A percentile compares a stretch with the other conserved stretches of the same genome.
Conservation (phyloP, 2,329 filamentous ascomycete species). For the Aspergillus thermomutatus region DNA sequence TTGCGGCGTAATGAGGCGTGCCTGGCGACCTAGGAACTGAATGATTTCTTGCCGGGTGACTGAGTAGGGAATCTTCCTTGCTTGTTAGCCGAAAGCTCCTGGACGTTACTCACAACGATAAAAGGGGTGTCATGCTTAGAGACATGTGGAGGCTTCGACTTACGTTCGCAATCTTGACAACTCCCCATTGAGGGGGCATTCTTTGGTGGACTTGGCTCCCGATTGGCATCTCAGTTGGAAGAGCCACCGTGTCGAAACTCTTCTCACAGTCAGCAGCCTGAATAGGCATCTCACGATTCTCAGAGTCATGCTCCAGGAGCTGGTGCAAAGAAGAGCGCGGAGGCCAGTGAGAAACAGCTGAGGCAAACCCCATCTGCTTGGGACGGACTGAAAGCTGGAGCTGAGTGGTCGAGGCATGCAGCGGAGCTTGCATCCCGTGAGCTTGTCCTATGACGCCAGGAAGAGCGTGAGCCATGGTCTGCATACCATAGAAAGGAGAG, state of each 20-base stretch:
- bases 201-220: conserved; percentile 21
- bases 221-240: conserved; percentile 25
- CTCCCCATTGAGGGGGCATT: conserved; percentile 22
- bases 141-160: conserved; percentile 12
- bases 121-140: not conserved
- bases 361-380: conserved; percentile 1
- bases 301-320: conserved; percentile 1
- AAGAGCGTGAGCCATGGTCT: conserved; percentile 1
- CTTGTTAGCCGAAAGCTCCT: conserved; percentile 1
- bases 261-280: conserved; percentile 1
- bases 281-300: not conserved
- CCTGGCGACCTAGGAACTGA: conserved; percentile 45
- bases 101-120: conserved; percentile 3
- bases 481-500: not conserved
- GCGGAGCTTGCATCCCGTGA: not conserved
- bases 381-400: not conserved
- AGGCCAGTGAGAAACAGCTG: not conserved
- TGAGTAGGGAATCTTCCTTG: conserved; percentile 47
- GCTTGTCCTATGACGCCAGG: not conserved
- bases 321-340: not conserved
- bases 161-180: conserved; percentile 38
- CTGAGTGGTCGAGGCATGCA: not conserved
- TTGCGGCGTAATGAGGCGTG: conserved; percentile 35
- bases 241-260: conserved; percentile 12
- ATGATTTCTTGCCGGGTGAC: conserved; percentile 49